Evolutionary conservation across 345 rosid genomes (phyloP).

Genomic region (Syzygium aqueum): DNA sequence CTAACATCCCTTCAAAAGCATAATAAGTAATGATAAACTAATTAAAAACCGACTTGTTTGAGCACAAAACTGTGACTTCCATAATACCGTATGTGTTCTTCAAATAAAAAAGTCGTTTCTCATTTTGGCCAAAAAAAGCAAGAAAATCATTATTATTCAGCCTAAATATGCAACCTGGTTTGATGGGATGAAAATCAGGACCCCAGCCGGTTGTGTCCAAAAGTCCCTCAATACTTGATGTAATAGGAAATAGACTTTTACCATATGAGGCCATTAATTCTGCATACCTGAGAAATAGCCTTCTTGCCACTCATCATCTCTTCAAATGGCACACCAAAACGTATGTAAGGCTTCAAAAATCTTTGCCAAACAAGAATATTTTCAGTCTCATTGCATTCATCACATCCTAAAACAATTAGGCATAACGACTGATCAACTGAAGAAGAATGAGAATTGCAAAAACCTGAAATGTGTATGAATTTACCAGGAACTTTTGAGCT

Average conservation of each 20-base stretch:
- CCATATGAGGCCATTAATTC: neutral
- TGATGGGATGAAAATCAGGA: neutral
- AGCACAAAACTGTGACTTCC: neutral
- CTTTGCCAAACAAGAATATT: conserved; percentile 68
- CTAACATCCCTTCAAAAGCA: neutral
- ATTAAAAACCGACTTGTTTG: neutral
- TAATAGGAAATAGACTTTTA: neutral
- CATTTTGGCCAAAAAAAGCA: neutral
- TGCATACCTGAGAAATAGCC: conserved; percentile 40
- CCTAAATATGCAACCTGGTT: neutral
- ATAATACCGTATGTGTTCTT: neutral
- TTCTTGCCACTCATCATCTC: conserved; percentile 48
- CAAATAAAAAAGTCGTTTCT: neutral
- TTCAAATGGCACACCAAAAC: conserved; percentile 69
- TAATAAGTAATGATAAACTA: neutral
- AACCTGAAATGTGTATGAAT: neutral
- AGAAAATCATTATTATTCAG: neutral
- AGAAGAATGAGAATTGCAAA: neutral
- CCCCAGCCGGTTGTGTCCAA: neutral
- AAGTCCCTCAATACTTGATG: neutral
- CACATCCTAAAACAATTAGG: conserved; percentile 38
- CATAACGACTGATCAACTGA: neutral
- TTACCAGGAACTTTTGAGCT: conserved; percentile 55
- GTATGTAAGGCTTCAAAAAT: conserved; percentile 69
- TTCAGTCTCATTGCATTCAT: conserved; percentile 72